Base-by-base conservation (phyloP, 2,329 filamentous ascomycete species). In the Stromatinia cepivora region DNA sequence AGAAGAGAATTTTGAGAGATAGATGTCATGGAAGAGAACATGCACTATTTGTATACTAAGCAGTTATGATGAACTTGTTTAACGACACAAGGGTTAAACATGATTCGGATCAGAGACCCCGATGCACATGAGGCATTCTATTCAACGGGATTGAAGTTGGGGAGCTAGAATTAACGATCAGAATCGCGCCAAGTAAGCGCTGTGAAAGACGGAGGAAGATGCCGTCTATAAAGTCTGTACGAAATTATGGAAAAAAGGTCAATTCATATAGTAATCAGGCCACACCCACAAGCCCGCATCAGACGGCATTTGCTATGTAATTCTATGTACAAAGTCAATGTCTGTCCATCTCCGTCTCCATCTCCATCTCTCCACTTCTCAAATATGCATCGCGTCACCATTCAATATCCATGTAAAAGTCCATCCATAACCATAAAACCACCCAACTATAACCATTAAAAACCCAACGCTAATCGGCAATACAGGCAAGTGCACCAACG, bases 401-500 rank as follows among this genome's bases (percentile, higher is more conserved):
- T 52, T 52, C 46, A 64, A 64, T 64, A 53, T 64, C 61, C 61
- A 64, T 52, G 61, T 53, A 39, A 48, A 63, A 39, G 39, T 53
- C 61, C 61, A 36, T 52, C 46, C 61, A 28, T 52, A 42, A 64
- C 61, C 61, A 52, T 64, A 28, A 25, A 25, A 34, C 46, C 61
- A 46, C 28, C 39, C 11, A 64, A 63, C 31, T 52, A n/a, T 25
- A 22, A 52, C 46, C 61, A 52, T 52, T 64, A 52, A 64, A 54
- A 64, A 64, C 46, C 61, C 61, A 52, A 64, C 46, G 61, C 61
- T 64, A 64, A 64, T 64, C 34, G 52, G 61, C 61, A 64, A 52
- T 39, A 64, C 46, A 64, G 52, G 61, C 61, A 64, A 64, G 48
- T 52, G 46, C 61, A 39, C 61, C 61, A 64, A 52, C 22, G 46